Conservation (phyloP, 129 eudicot species). For the Gnaphalium uliginosum region DNA sequence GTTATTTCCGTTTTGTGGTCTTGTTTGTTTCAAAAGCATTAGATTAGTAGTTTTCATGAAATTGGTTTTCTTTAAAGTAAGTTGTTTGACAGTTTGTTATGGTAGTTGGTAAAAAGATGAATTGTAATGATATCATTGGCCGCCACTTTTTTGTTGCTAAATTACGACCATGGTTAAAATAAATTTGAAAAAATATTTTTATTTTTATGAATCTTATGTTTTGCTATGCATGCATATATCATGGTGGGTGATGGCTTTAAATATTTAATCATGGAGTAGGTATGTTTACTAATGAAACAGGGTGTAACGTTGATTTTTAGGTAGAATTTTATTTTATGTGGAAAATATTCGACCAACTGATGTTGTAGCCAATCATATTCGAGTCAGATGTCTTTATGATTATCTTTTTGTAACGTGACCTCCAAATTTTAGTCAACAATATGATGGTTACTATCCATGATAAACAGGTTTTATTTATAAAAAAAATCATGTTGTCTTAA, state of each 20-base stretch:
- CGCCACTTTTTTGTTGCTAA: not conserved
- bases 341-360: not conserved
- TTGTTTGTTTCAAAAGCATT: not conserved
- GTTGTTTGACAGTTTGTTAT: conserved; percentile 22
- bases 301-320: not conserved
- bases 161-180: not conserved
- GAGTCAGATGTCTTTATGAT: not conserved
- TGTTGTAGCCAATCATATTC: too few relatives aligned
- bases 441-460: too few relatives aligned
- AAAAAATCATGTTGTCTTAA: not conserved
- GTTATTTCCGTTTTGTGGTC: not conserved
- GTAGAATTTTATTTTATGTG: not conserved
- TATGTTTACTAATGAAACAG: not conserved
- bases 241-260: not conserved
- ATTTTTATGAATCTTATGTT: too few relatives aligned
- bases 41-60: not conserved
- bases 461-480: not conserved
- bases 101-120: conserved; percentile 16
- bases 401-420: not conserved
- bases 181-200: too few relatives aligned
- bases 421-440: not conserved
- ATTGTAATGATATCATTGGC: not conserved
- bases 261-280: not conserved
- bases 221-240: not conserved
- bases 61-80: not conserved